Base-by-base conservation (phyloP, 768 basidiomycete species). In the Cystofilobasidium ferigula region DNA sequence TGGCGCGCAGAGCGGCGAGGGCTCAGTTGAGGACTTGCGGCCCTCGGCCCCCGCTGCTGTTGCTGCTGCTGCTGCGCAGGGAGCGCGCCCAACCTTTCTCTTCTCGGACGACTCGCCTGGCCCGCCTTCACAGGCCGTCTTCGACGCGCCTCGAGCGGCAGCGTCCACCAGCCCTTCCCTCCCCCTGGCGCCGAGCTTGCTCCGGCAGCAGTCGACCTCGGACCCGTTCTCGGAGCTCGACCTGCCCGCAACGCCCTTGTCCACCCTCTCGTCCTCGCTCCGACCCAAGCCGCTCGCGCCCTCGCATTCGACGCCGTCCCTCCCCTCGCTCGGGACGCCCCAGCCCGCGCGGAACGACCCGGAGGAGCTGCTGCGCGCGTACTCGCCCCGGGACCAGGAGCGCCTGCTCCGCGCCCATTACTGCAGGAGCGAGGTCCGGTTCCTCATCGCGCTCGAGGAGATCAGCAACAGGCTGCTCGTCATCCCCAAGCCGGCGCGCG, bases 401-500 rank as follows among this genome's bases (percentile, higher is more conserved):
- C 38, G 56, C 13, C 63, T 70, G 43, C 67, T 70, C 10, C 81
- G 89, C 60, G 85, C 86, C 59, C 88, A 97, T 73, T 94, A 89
- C 76, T 91, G 86, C 77, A 83, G 88, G 86, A 84, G 90, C 86
- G 72, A 93, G 86, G 82, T 93, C 57, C 83, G 86, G 78, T 95
- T 97, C 76, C 76, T 97, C 61, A 82, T 92, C 57, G 82, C 84
- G 22, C 81, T 99, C 57, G 94, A 98, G 76, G 87, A 85, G 73
- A 93, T 99, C 71, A 90, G 86, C 70, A 94, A 94, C 73, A 82
- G 89, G 58, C 81, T 99, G 42, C 78, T 99, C 57, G 85, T 95
- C 32, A 85, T 99, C 0, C 95, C 95, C 18, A 87, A 87, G 72
- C 91, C 88, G 53, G 95, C 95, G 16, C 85, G 94, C 43, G 86